Conservation (phyloP, 208 protist species). For the Leptomonas pyrrhocoris region DNA sequence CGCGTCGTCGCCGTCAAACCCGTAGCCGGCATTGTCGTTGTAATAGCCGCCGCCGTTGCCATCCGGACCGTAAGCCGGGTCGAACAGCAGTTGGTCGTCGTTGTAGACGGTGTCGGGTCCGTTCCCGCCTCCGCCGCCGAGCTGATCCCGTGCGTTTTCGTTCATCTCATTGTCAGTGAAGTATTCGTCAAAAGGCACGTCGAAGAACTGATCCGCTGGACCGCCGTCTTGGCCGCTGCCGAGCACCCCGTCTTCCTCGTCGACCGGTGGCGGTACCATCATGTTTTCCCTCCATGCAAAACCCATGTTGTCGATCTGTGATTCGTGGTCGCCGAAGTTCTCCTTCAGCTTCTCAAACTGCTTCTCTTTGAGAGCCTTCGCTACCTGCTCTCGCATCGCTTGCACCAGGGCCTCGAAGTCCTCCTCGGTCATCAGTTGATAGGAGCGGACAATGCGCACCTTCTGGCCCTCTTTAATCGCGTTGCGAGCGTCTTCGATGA, state of each 20-base stretch:
- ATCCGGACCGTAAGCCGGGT: slow-evolving; percentile 17
- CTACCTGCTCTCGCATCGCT: slow-evolving; percentile 77
- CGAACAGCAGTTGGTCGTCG: slow-evolving; percentile 23
- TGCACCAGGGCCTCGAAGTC: slow-evolving; percentile 77
- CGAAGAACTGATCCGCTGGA: slow-evolving; percentile 46
- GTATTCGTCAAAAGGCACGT: slow-evolving; percentile 50
- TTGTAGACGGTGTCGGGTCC: slow-evolving; percentile 16
- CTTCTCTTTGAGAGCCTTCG: slow-evolving; percentile 55
- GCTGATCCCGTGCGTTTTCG: slow-evolving; percentile 10
- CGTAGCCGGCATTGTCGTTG: not conserved
- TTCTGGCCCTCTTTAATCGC: slow-evolving; percentile 66
- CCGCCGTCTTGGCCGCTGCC: slow-evolving; percentile 27
- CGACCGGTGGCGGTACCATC: slow-evolving; percentile 21
- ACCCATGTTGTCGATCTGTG: slow-evolving; percentile 59
- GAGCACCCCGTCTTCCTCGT: slow-evolving; percentile 11
- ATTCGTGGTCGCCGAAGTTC: slow-evolving; percentile 74
- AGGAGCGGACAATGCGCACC: slow-evolving; percentile 86
- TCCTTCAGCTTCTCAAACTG: slow-evolving; percentile 78
- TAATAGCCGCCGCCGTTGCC: slow-evolving; percentile 11
- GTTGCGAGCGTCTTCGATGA: slow-evolving; percentile 73
- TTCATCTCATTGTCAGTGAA: slow-evolving; percentile 45
- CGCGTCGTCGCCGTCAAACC: slow-evolving; percentile 15
- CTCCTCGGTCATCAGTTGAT: slow-evolving; percentile 85
- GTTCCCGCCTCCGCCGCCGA: slow-evolving; percentile 7
- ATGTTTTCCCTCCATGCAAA: slow-evolving; percentile 59